Evolutionary conservation across 805 yeast species (phyloP).

Genomic region (Saturnispora serradocipensis): DNA sequence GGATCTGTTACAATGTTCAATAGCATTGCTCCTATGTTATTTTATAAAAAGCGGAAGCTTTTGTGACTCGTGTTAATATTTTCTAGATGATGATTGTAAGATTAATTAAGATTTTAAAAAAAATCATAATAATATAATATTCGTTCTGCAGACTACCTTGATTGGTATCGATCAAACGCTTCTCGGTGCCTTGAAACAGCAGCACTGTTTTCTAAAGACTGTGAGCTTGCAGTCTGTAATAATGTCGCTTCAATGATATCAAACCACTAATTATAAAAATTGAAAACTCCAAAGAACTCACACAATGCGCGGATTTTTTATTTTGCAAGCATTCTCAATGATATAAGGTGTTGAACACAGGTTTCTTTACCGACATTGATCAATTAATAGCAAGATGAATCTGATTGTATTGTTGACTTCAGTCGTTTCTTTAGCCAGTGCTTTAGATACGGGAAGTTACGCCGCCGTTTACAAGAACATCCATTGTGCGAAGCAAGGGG

Average conservation of each 20-base stretch:
- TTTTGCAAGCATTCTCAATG: not conserved
- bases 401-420: not conserved
- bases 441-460: slow-evolving; percentile 16
- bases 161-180: not conserved
- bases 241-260: not conserved
- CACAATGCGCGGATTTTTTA: not conserved
- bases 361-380: not conserved
- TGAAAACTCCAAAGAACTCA: not conserved
- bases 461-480: slow-evolving; percentile 23
- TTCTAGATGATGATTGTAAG: not conserved
- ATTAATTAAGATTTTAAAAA: not conserved
- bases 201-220: too few relatives aligned
- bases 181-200: too few relatives aligned
- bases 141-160: not conserved
- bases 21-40: not conserved
- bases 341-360: not conserved
- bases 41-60: not conserved
- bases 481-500: not conserved
- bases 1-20: not conserved
- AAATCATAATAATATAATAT: not conserved
- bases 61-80: not conserved
- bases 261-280: not conserved
- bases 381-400: not conserved
- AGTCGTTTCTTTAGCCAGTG: not conserved
- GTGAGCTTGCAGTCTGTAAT: not conserved